Evolutionary conservation across 129 eudicot genomes (phyloP).

Genomic region (Escallonia rubra): DNA sequence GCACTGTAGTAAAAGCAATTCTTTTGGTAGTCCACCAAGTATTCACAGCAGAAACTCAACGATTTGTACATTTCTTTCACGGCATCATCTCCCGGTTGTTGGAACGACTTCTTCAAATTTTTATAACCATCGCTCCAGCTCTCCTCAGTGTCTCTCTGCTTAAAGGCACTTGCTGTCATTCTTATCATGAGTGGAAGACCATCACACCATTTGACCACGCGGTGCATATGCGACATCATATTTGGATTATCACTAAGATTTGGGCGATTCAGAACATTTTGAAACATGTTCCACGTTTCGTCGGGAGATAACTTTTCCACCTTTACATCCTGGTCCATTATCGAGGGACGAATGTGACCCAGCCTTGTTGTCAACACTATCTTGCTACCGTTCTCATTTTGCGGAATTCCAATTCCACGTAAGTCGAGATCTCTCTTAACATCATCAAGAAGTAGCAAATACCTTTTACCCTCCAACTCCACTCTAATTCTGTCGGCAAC

Average conservation of each 20-base stretch:
- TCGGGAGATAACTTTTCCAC: slow-evolving; percentile 17
- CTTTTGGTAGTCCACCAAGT: slow-evolving; percentile 21
- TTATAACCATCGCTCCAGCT: slow-evolving; percentile 25
- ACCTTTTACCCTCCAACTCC: slow-evolving; percentile 18
- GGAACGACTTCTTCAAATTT: slow-evolving; percentile 21
- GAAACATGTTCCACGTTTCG: slow-evolving; percentile 30
- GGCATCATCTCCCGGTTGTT: slow-evolving; percentile 17
- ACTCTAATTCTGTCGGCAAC: slow-evolving; percentile 14
- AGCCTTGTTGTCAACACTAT: slow-evolving; percentile 29
- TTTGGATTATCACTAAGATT: slow-evolving; percentile 11
- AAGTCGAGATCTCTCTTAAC: slow-evolving; percentile 27
- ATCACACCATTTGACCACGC: slow-evolving; percentile 17
- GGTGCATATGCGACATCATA: slow-evolving; percentile 10
- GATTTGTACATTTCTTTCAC: slow-evolving; percentile 12
- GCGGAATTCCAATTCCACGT: slow-evolving; percentile 21
- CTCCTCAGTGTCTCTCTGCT: slow-evolving; percentile 16
- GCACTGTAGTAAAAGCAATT: slow-evolving; percentile 35
- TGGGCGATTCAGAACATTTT: slow-evolving; percentile 11
- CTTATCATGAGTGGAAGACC: slow-evolving; percentile 31
- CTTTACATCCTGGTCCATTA: slow-evolving; percentile 15
- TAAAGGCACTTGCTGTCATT: slow-evolving; percentile 33
- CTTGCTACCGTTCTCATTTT: slow-evolving; percentile 23
- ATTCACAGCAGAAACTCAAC: slow-evolving; percentile 27
- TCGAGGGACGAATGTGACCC: slow-evolving; percentile 8
- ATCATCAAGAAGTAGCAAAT: slow-evolving; percentile 26